phyloP scores from a whole-genome alignment of 768 basidiomycete species.

The Suillus plorans region DNA sequence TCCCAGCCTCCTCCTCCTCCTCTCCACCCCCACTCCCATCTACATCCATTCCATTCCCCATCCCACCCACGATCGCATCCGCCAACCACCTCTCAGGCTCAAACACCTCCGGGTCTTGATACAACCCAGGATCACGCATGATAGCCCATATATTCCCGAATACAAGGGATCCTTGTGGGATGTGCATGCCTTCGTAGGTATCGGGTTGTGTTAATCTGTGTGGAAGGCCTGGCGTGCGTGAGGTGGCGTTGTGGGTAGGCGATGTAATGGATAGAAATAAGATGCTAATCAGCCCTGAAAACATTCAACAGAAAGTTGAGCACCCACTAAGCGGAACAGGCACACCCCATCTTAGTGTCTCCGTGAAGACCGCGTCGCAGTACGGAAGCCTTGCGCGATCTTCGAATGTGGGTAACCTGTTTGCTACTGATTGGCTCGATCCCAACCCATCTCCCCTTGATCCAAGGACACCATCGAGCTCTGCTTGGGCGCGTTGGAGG shows the following conservation, averaged over 20 bases:
- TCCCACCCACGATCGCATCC: background rate
- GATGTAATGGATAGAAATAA: background rate
- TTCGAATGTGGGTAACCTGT: conserved; percentile 57
- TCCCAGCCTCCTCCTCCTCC: background rate
- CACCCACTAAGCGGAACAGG: conserved; percentile 57
- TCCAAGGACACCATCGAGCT: conserved; percentile 61
- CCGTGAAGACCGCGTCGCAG: conserved; percentile 54
- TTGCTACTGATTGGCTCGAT: conserved; percentile 13
- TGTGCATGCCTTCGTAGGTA: conserved; percentile 54
- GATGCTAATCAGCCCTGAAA: background rate
- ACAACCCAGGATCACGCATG: conserved; percentile 50
- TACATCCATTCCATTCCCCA: background rate
- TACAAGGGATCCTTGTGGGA: conserved; percentile 65
- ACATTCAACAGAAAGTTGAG: too few relatives aligned
- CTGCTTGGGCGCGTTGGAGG: conserved; percentile 57
- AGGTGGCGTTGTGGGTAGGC: background rate
- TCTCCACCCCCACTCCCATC: background rate
- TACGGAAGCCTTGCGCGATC: conserved; percentile 60
- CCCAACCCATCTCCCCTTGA: conserved; percentile 3
- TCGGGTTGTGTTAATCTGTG: conserved; percentile 68
- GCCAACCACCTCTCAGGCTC: background rate
- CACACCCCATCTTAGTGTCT: conserved; percentile 55
- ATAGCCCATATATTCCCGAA: conserved; percentile 61
- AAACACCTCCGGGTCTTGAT: conserved; percentile 18
- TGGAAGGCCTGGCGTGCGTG: conserved; percentile 47